Conservation (phyloP, 805 yeast species). For the Cyberlindnera lachancei region DNA sequence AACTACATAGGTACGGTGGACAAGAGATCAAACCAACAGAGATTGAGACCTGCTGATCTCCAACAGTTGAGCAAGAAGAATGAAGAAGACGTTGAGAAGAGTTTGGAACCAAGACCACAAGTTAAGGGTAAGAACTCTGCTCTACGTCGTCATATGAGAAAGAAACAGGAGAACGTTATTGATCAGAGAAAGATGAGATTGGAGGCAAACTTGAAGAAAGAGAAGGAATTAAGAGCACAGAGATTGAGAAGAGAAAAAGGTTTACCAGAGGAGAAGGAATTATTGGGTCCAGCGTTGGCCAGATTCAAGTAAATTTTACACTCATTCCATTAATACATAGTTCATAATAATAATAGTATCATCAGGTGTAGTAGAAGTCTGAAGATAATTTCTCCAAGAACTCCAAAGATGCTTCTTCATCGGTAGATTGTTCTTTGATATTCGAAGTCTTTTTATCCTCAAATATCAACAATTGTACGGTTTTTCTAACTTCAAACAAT, state of each 20-base stretch:
- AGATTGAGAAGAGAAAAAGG: constrained; percentile 38
- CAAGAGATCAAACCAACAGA: constrained; percentile 50
- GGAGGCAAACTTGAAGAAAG: constrained; percentile 65
- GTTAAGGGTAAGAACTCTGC: constrained; percentile 79
- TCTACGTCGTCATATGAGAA: constrained; percentile 70
- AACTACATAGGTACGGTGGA: constrained; percentile 79
- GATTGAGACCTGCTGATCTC: constrained; percentile 57
- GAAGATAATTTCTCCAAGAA: constrained; percentile 13
- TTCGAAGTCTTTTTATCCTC: constrained; percentile 6
- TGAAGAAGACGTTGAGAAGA: constrained; percentile 36
- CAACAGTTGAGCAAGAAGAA: constrained; percentile 33
- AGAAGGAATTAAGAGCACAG: constrained; percentile 61
- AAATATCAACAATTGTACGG: constrained; percentile 37
- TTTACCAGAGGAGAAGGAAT: constrained; percentile 39
- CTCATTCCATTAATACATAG: not conserved
- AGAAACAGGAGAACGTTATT: constrained; percentile 76
- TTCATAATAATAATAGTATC: not conserved
- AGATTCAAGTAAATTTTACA: constrained; percentile 31
- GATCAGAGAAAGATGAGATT: constrained; percentile 77
- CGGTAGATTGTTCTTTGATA: constrained; percentile 1
- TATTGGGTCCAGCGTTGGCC: constrained; percentile 32
- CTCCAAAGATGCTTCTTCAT: constrained; percentile 4
- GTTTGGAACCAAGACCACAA: constrained; percentile 44
- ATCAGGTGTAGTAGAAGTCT: constrained; percentile 17
- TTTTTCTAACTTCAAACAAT: constrained; percentile 37